Conservation (phyloP, 495 filamentous ascomycete species). For the Lophiotrema nucula region DNA sequence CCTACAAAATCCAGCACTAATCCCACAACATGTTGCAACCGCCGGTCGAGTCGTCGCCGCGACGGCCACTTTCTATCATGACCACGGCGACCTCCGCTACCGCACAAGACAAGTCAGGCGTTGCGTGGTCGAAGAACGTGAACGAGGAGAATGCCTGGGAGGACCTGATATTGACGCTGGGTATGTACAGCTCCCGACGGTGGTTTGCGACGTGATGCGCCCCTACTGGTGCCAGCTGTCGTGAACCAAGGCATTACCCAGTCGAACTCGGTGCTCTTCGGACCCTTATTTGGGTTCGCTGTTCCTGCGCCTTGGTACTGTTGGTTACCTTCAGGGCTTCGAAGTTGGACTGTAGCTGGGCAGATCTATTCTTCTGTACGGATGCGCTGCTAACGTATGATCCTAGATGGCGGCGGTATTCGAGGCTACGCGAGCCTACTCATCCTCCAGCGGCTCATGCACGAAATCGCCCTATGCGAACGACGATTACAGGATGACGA, state of each 20-base stretch:
- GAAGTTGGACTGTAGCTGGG: no score
- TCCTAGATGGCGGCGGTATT: slow-evolving; percentile 47
- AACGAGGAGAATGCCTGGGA: slow-evolving; percentile 33
- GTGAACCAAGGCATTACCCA: no score
- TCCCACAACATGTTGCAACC: slow-evolving; percentile 25
- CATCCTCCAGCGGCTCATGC: slow-evolving; percentile 44
- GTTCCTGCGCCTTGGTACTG: no score
- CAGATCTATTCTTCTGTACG: no score
- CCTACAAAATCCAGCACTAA: no score
- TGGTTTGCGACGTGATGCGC: slow-evolving; percentile 45
- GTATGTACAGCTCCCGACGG: slow-evolving; percentile 26
- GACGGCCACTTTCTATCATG: slow-evolving; percentile 24
- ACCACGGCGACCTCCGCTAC: slow-evolving; percentile 25
- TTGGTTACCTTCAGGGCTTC: no score
- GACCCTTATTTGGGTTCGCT: no score
- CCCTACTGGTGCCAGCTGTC: slow-evolving; percentile 45
- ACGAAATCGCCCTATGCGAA: slow-evolving; percentile 44
- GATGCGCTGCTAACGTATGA: no score
- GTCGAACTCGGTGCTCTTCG: no score
- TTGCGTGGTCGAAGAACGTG: slow-evolving; percentile 18
- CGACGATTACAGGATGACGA: slow-evolving; percentile 37
- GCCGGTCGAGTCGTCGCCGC: slow-evolving; percentile 15
- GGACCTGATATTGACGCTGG: slow-evolving; percentile 32
- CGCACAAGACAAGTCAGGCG: slow-evolving; percentile 22
- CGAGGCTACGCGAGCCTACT: slow-evolving; percentile 45